phyloP scores from a whole-genome alignment of 2,329 filamentous ascomycete genomes.

The Dactylonectria estremocensis region DNA sequence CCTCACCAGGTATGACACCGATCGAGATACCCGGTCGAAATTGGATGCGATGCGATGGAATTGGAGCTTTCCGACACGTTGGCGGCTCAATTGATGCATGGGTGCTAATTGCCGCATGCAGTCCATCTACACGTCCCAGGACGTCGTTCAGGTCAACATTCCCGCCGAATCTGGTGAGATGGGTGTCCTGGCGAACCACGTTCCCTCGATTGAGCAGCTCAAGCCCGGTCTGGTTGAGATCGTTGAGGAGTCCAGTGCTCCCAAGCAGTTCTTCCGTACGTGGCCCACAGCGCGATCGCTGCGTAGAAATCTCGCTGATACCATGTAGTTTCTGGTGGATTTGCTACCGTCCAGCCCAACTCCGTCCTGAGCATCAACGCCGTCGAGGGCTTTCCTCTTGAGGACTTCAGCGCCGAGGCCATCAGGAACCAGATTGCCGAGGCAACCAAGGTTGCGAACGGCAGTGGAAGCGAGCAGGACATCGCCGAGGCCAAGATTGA shows the following conservation, averaged over 20 bases:
- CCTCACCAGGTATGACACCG: slow-evolving; percentile 91
- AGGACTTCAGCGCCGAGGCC: slow-evolving; percentile 95
- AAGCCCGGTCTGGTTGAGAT: slow-evolving; percentile 97
- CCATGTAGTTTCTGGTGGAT: slow-evolving; percentile 88
- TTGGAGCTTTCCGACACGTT: slow-evolving; percentile 43
- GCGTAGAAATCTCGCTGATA: slow-evolving; percentile 39
- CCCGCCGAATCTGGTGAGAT: slow-evolving; percentile 98
- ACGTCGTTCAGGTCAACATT: slow-evolving; percentile 96
- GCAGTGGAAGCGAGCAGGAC: slow-evolving; percentile 94
- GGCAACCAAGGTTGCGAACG: slow-evolving; percentile 94
- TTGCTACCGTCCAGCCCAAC: slow-evolving; percentile 96
- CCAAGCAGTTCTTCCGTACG: slow-evolving; percentile 99
- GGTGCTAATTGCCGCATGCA: slow-evolving; percentile 70
- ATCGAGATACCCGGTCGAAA: slow-evolving; percentile 37
- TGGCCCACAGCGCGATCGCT: slow-evolving; percentile 48
- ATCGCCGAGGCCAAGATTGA: slow-evolving; percentile 99
- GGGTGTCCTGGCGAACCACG: slow-evolving; percentile 99
- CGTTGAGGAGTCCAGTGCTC: slow-evolving; percentile 89
- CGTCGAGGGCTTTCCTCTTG: slow-evolving; percentile 92
- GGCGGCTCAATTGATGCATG: slow-evolving; percentile 48
- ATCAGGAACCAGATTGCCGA: slow-evolving; percentile 93
- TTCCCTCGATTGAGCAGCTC: slow-evolving; percentile 98
- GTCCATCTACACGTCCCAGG: slow-evolving; percentile 79
- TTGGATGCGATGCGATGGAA: slow-evolving; percentile 48
- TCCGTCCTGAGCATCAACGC: slow-evolving; percentile 98